These are phyloP conservation scores for Saccharomycopsis lassenensis DNA, from an alignment of 805 yeast genomes.

Conservation along the genomic window DNA sequence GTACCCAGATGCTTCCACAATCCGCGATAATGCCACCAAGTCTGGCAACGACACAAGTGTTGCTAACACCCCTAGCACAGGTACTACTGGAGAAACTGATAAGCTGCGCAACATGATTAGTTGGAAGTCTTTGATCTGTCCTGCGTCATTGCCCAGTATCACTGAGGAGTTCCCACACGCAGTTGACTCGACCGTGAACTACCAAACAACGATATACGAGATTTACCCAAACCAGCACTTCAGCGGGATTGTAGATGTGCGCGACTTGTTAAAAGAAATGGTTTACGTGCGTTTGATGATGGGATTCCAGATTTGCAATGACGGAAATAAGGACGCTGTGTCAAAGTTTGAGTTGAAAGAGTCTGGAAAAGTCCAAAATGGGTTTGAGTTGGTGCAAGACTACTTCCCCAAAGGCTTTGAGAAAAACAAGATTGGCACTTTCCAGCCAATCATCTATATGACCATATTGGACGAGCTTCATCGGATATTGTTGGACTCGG, in stretches of 20 bases:
- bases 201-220: constrained; percentile 9
- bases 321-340: constrained; percentile 39
- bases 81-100: too few relatives aligned
- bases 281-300: constrained; percentile 67
- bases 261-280: constrained; percentile 74
- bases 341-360: constrained; percentile 51
- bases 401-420: constrained; percentile 36
- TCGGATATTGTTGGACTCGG: constrained; percentile 62
- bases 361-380: constrained; percentile 35
- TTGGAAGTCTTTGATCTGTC: constrained; percentile 90
- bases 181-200: constrained; percentile 36
- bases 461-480: constrained; percentile 79
- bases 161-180: constrained; percentile 67
- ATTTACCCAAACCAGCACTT: constrained; percentile 13
- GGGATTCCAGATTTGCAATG: constrained; percentile 87
- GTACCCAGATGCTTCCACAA: constrained; percentile 64
- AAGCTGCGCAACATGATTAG: constrained; percentile 64
- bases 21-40: too few relatives aligned
- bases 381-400: constrained; percentile 43
- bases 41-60: background rate
- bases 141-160: constrained; percentile 83
- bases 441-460: constrained; percentile 50
- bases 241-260: constrained; percentile 37
- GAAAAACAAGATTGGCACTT: constrained; percentile 26
- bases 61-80: background rate